These are phyloP conservation scores for Ceratobasidium papillatum DNA, from an alignment of 1,284 basidiomycete species.

Conservation along the genomic window DNA sequence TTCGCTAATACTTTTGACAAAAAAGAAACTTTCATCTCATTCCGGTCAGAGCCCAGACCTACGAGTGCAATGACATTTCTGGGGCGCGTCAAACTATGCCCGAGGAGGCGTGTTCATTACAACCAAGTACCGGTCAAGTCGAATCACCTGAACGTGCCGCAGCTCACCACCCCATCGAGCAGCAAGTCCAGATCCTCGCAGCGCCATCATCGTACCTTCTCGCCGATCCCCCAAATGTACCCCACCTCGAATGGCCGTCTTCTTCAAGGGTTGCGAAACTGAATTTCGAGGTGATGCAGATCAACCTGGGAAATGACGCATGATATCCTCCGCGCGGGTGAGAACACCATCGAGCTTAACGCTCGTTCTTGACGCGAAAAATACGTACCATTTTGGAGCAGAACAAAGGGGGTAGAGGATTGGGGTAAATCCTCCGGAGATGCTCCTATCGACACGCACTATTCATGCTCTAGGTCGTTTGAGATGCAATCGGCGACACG, in stretches of 20 bases:
- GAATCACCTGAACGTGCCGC: not conserved
- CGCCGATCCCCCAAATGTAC: not conserved
- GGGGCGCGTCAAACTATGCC: not conserved
- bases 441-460: not conserved
- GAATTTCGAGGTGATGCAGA: not conserved
- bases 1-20: not conserved
- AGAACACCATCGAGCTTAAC: not conserved
- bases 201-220: not conserved
- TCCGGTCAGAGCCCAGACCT: not conserved
- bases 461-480: not conserved
- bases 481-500: not conserved
- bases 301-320: not conserved
- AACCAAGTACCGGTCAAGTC: not conserved
- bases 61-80: not conserved
- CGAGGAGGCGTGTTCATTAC: not conserved
- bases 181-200: not conserved
- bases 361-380: conserved; percentile 6
- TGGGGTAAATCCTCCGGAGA: conserved; percentile 19
- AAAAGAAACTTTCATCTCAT: not conserved
- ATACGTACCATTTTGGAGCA: not conserved
- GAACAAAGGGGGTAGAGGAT: not conserved
- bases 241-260: not conserved
- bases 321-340: not conserved
- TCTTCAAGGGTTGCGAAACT: not conserved
- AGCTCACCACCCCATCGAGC: not conserved